Percentiles rank a stretch among this genome's conserved stretches.
These are phyloP conservation scores for Teratosphaeria gauchensis DNA, from an alignment of 2,329 filamentous ascomycete species.

Conservation along the genomic window DNA sequence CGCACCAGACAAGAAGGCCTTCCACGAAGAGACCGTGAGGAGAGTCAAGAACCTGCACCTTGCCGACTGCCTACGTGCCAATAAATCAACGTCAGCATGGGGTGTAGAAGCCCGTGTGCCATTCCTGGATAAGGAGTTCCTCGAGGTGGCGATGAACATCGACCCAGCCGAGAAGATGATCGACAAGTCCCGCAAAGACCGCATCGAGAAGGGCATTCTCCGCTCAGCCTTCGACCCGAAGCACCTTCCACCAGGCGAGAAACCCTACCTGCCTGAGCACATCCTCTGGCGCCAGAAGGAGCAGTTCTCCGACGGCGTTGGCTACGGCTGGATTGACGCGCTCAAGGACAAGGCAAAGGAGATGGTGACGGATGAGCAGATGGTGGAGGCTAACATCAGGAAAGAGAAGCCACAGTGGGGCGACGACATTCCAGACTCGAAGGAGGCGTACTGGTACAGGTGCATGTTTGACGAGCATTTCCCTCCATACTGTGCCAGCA, in stretches of 20 bases:
- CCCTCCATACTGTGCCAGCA: constrained; percentile 79
- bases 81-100: constrained; percentile 98
- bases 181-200: constrained; percentile 44
- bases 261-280: constrained; percentile 87
- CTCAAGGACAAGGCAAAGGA: constrained; percentile 89
- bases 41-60: constrained; percentile 94
- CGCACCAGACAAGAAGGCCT: constrained; percentile 80
- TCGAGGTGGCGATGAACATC: constrained; percentile 85
- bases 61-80: constrained; percentile 92
- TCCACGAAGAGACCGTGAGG: constrained; percentile 90
- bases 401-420: constrained; percentile 98
- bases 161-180: constrained; percentile 96
- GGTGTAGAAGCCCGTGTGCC: constrained; percentile 95
- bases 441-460: constrained; percentile 99
- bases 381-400: constrained; percentile 49
- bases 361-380: constrained; percentile 90
- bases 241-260: constrained; percentile 58
- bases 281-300: constrained; percentile 99
- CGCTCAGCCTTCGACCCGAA: constrained; percentile 94
- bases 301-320: constrained; percentile 95
- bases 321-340: constrained; percentile 97
- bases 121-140: constrained; percentile 95
- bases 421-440: constrained; percentile 81
- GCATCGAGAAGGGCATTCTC: constrained; percentile 95
- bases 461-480: constrained; percentile 99